Percentiles rank a stretch among this genome's conserved stretches.
phyloP scores from a whole-genome alignment of 805 yeast genomes.

The Suhomyces sp. region DNA sequence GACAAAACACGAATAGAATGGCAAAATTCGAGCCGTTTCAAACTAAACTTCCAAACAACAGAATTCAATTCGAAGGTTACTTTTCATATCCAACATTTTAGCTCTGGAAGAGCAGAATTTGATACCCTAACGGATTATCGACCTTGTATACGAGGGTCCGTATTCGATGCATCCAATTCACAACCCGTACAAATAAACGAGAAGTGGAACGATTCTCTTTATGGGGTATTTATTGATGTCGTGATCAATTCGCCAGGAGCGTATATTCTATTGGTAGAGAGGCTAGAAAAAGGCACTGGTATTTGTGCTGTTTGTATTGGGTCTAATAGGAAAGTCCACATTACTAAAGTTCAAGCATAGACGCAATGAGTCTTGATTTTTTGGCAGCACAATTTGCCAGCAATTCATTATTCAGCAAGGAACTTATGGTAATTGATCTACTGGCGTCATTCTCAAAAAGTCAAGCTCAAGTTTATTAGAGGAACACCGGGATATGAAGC shows the following conservation, averaged over 20 bases:
- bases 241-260: constrained; percentile 22
- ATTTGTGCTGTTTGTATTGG: constrained; percentile 40
- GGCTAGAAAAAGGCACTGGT: constrained; percentile 50
- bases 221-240: constrained; percentile 44
- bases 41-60: constrained; percentile 25
- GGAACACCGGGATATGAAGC: no score
- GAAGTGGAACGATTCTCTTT: constrained; percentile 41
- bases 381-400: no score
- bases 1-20: constrained; percentile 31
- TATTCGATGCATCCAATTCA: constrained; percentile 31
- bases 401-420: no score
- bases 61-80: constrained; percentile 21
- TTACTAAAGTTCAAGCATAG: no score
- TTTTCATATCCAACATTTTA: constrained; percentile 27
- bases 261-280: constrained; percentile 45
- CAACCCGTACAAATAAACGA: constrained; percentile 35
- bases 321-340: constrained; percentile 14
- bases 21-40: constrained; percentile 40
- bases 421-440: no score
- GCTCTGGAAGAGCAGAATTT: constrained; percentile 4
- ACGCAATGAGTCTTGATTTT: no score
- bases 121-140: constrained; percentile 31
- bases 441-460: no score
- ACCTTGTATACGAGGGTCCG: constrained; percentile 47
- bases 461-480: no score